These are phyloP conservation scores for Selaginella tamariscina DNA, from an alignment of 75 land plant genomes.

Conservation along the genomic window DNA sequence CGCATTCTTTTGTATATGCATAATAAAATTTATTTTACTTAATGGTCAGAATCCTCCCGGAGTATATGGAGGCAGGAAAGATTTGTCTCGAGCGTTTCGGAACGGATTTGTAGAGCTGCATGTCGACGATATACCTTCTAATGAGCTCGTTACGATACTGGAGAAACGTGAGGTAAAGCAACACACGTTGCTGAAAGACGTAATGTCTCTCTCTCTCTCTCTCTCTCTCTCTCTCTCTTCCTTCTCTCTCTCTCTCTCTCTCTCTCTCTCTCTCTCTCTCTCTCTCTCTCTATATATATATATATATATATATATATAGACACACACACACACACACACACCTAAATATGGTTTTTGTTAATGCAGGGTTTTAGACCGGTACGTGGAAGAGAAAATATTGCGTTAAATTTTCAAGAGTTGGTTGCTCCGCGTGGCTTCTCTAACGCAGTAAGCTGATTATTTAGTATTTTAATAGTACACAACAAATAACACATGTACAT, in stretches of 20 bases:
- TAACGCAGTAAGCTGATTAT: neutral
- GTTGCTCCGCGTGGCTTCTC: neutral
- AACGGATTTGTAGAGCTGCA: constrained; percentile 96
- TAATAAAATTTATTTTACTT: too few relatives aligned
- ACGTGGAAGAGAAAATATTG: neutral
- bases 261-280: too few relatives aligned
- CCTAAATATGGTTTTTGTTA: neutral
- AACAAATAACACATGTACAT: too few relatives aligned
- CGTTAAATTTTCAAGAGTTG: neutral
- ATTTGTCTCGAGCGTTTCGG: constrained; percentile 93
- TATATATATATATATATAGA: too few relatives aligned
- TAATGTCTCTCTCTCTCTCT: too few relatives aligned
- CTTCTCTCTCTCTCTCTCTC: too few relatives aligned
- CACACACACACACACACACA: neutral
- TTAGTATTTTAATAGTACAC: constrained; percentile 13
- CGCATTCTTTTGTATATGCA: too few relatives aligned
- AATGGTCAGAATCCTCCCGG: constrained; percentile 96
- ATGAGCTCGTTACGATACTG: constrained; percentile 63
- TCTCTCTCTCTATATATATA: too few relatives aligned
- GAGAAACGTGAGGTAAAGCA: constrained; percentile 56
- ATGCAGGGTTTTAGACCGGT: neutral
- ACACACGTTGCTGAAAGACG: too few relatives aligned
- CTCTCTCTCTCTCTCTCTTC: too few relatives aligned
- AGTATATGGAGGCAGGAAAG: constrained; percentile 90
- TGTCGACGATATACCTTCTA: constrained; percentile 92